Percentiles rank a stretch among this genome's conserved stretches.
Conservation (phyloP, 257 asterid species). For the Scutellaria minor region DNA sequence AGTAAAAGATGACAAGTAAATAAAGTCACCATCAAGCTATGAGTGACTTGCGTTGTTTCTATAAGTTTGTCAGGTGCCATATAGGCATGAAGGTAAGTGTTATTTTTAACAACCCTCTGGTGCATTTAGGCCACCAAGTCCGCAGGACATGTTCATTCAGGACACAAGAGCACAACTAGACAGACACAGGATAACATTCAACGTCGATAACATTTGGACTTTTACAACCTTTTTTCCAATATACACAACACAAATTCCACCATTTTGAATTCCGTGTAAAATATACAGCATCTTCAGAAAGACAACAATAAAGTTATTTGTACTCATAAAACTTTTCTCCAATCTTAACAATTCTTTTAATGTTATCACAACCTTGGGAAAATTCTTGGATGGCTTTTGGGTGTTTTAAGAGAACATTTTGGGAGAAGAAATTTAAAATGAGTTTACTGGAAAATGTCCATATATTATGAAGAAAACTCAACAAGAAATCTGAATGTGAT, state of each 20-base stretch:
- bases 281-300: constrained; percentile 32
- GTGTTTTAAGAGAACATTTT: background rate
- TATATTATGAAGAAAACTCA: constrained; percentile 2
- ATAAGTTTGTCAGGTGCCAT: constrained; percentile 12
- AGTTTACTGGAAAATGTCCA: background rate
- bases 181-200: constrained; percentile 16
- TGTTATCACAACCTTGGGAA: constrained; percentile 9
- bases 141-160: constrained; percentile 11
- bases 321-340: background rate
- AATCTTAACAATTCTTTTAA: background rate
- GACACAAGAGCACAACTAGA: constrained; percentile 7
- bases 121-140: constrained; percentile 14
- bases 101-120: background rate
- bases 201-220: constrained; percentile 16
- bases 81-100: constrained; percentile 21
- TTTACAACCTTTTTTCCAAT: background rate
- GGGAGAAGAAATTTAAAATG: background rate
- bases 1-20: constrained; percentile 20
- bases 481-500: constrained; percentile 1
- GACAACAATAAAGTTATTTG: constrained; percentile 23
- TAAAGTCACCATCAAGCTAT: constrained; percentile 8
- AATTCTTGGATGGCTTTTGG: background rate
- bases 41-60: background rate
- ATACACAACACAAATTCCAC: constrained; percentile 9
- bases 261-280: background rate